Percentiles rank a stretch among this genome's conserved stretches.
phyloP scores from a whole-genome alignment of 1,139 yeast genomes.

The Meyerozyma athensensis region DNA sequence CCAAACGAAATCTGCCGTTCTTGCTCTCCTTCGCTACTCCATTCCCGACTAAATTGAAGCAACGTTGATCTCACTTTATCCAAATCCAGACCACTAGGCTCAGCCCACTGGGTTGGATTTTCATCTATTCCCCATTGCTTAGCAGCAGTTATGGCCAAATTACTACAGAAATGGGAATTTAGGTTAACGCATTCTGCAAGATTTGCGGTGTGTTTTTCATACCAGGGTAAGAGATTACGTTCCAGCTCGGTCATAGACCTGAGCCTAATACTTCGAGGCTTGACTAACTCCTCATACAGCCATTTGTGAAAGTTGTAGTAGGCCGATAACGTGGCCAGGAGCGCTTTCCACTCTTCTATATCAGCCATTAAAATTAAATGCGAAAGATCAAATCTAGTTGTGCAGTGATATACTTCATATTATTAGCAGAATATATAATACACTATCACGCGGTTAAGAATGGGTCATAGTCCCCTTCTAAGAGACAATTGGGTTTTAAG shows the following conservation, averaged over 20 bases:
- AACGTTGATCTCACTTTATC: conserved; percentile 62
- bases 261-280: conserved; percentile 29
- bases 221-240: conserved; percentile 47
- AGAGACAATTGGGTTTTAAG: not conserved
- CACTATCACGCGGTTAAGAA: not conserved
- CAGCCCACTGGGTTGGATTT: conserved; percentile 42
- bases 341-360: conserved; percentile 33
- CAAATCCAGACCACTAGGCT: conserved; percentile 40
- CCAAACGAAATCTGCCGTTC: conserved; percentile 52
- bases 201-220: conserved; percentile 37
- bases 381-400: not conserved
- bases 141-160: conserved; percentile 46
- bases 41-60: conserved; percentile 67
- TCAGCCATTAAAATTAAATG: conserved; percentile 10
- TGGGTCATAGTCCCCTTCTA: not conserved
- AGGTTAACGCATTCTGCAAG: conserved; percentile 43
- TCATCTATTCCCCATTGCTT: conserved; percentile 49
- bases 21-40: conserved; percentile 58
- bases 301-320: conserved; percentile 31
- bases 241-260: conserved; percentile 36
- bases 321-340: conserved; percentile 37
- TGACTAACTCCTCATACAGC: conserved; percentile 32
- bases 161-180: conserved; percentile 45
- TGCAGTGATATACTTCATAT: no score
- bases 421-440: not conserved